Evolutionary conservation across 1,284 basidiomycete genomes (phyloP).

Genomic region (Malassezia brasiliensis): DNA sequence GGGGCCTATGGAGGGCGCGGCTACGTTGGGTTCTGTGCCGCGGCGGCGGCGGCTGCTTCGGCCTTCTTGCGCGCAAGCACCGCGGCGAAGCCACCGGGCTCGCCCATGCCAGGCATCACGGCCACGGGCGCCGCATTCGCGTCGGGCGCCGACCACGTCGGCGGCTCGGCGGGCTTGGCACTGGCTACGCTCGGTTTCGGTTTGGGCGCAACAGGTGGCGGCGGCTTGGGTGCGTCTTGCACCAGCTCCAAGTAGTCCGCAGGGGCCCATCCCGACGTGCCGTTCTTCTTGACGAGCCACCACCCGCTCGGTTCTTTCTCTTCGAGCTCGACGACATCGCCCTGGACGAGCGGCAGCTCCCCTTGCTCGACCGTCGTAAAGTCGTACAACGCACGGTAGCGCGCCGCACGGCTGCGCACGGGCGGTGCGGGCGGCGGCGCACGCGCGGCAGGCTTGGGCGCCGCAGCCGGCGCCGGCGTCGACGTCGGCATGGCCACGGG

Average conservation of each 20-base stretch:
- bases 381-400: constrained; percentile 61
- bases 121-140: constrained; percentile 47
- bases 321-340: constrained; percentile 79
- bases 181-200: constrained; percentile 38
- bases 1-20: neutral
- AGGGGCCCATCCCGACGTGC: constrained; percentile 84
- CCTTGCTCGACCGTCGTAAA: constrained; percentile 77
- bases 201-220: constrained; percentile 26
- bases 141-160: constrained; percentile 34
- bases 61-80: constrained; percentile 50
- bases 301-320: constrained; percentile 73
- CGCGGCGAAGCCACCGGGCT: constrained; percentile 49
- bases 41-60: constrained; percentile 20
- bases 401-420: constrained; percentile 53
- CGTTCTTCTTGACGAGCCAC: constrained; percentile 87
- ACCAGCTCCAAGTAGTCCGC: constrained; percentile 69
- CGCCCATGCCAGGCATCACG: constrained; percentile 50
- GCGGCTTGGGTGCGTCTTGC: constrained; percentile 55
- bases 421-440: constrained; percentile 56
- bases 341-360: constrained; percentile 80
- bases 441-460: constrained; percentile 49
- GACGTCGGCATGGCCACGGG: neutral
- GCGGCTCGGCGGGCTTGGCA: constrained; percentile 49
- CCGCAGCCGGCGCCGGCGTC: constrained; percentile 28
- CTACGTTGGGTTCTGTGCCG: no score